These are phyloP conservation scores for Saccharomyces mikatae DNA, from an alignment of 805 yeast species.

Conservation along the genomic window DNA sequence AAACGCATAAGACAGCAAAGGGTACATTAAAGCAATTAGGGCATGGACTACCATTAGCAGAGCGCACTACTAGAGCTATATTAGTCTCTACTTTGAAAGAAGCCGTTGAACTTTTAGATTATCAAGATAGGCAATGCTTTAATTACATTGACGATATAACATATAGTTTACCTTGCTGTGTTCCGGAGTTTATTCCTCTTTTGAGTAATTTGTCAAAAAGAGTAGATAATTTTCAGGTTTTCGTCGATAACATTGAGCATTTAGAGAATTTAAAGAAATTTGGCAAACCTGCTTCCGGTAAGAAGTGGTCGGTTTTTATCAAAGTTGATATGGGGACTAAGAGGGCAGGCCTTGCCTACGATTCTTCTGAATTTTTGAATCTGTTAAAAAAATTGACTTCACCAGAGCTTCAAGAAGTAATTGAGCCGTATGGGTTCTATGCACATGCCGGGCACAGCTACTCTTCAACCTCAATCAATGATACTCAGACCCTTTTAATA, in stretches of 20 bases:
- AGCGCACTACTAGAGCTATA: conserved; percentile 38
- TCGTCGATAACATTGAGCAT: conserved; percentile 57
- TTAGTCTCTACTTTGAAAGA: conserved; percentile 66
- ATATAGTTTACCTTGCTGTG: conserved; percentile 52
- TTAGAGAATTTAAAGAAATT: conserved; percentile 39
- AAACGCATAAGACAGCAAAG: conserved; percentile 64
- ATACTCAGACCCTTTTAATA: conserved; percentile 42
- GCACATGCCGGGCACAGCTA: conserved; percentile 79
- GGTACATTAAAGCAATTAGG: conserved; percentile 52
- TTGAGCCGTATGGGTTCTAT: conserved; percentile 58
- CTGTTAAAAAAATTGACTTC: conserved; percentile 31
- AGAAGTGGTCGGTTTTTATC: conserved; percentile 53
- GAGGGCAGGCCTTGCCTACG: conserved; percentile 51
- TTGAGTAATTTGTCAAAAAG: conserved; percentile 36
- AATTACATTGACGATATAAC: conserved; percentile 38
- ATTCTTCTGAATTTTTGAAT: conserved; percentile 30
- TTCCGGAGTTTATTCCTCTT: conserved; percentile 40
- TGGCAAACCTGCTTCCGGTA: conserved; percentile 15
- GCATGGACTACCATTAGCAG: conserved; percentile 27
- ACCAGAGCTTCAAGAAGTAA: conserved; percentile 23
- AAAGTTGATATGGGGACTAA: conserved; percentile 66
- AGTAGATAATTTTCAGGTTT: conserved; percentile 42
- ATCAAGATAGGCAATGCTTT: conserved; percentile 24
- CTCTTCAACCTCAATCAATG: conserved; percentile 35
- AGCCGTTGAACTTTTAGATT: conserved; percentile 43